Evolutionary conservation across 106 monocot species (phyloP).

Genomic region (Dioscorea zingiberensis): DNA sequence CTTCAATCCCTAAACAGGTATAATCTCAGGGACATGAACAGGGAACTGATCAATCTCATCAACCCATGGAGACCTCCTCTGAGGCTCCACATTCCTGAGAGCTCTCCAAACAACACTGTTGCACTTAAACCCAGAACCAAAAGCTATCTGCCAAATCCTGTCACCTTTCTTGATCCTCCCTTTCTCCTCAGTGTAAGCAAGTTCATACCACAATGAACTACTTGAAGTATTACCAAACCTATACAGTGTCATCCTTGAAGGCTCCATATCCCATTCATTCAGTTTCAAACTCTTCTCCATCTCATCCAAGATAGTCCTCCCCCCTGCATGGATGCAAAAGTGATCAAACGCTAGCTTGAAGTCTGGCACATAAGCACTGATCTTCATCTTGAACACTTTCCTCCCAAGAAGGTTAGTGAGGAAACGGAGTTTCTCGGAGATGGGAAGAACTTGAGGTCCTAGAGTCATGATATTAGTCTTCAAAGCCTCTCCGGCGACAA

Average conservation of each 20-base stretch:
- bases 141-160: not conserved
- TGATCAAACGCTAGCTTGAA: not conserved
- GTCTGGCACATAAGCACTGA: not conserved
- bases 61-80: not conserved
- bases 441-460: conserved; percentile 13
- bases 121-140: conserved; percentile 1
- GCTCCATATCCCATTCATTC: not conserved
- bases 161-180: conserved; percentile 1
- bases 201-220: not conserved
- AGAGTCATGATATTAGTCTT: conserved; percentile 13
- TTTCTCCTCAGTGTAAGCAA: not conserved
- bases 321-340: not conserved
- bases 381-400: not conserved
- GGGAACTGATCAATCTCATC: not conserved
- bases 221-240: not conserved
- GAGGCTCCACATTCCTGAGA: not conserved
- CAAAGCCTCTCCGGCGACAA: conserved; percentile 14
- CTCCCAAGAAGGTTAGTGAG: not conserved
- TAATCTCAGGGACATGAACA: not conserved
- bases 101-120: not conserved
- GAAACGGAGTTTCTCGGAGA: conserved; percentile 16
- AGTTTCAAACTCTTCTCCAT: not conserved
- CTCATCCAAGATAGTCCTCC: not conserved
- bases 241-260: not conserved
- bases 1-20: no score